Evolutionary conservation across 2,329 filamentous ascomycete species (phyloP).

Genomic region (Saccharata proteae): DNA sequence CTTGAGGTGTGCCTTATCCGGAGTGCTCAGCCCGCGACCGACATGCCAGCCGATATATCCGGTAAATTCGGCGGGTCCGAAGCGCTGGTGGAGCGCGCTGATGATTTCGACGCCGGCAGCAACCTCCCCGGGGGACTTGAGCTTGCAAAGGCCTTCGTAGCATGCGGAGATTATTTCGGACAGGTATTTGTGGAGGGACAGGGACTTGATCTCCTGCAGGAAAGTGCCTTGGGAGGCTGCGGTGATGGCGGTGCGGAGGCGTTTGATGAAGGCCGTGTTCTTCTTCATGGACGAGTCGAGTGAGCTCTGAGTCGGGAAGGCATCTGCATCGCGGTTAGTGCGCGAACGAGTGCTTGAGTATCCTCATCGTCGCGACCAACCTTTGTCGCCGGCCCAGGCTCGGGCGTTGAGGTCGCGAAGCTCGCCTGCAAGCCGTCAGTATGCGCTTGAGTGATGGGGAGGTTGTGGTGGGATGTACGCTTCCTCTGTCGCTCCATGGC

Average conservation of each 20-base stretch:
- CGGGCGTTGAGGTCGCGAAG: slow-evolving; percentile 77
- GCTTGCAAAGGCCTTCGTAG: slow-evolving; percentile 83
- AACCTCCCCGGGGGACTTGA: slow-evolving; percentile 86
- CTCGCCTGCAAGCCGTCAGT: slow-evolving; percentile 51
- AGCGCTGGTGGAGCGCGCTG: slow-evolving; percentile 89
- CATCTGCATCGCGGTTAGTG: slow-evolving; percentile 40
- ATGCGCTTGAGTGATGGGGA: not conserved
- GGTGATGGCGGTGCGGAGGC: slow-evolving; percentile 79
- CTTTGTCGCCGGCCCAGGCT: slow-evolving; percentile 81
- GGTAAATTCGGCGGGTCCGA: slow-evolving; percentile 82
- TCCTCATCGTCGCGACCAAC: slow-evolving; percentile 36
- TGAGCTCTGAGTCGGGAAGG: slow-evolving; percentile 64
- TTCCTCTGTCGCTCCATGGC: slow-evolving; percentile 40
- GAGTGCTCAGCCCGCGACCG: slow-evolving; percentile 79
- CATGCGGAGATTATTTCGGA: slow-evolving; percentile 94
- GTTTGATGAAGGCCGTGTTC: slow-evolving; percentile 96
- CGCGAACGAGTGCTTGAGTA: slow-evolving; percentile 3
- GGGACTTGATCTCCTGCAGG: slow-evolving; percentile 74
- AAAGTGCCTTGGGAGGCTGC: slow-evolving; percentile 70
- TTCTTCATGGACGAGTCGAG: slow-evolving; percentile 95
- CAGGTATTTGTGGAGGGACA: slow-evolving; percentile 91
- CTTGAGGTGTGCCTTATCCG: slow-evolving; percentile 77
- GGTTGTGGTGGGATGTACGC: slow-evolving; percentile 20
- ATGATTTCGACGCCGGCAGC: slow-evolving; percentile 86
- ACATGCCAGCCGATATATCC: slow-evolving; percentile 85